Conservation (phyloP, 2,329 filamentous ascomycete genomes). For the Colletotrichum caudatum region DNA sequence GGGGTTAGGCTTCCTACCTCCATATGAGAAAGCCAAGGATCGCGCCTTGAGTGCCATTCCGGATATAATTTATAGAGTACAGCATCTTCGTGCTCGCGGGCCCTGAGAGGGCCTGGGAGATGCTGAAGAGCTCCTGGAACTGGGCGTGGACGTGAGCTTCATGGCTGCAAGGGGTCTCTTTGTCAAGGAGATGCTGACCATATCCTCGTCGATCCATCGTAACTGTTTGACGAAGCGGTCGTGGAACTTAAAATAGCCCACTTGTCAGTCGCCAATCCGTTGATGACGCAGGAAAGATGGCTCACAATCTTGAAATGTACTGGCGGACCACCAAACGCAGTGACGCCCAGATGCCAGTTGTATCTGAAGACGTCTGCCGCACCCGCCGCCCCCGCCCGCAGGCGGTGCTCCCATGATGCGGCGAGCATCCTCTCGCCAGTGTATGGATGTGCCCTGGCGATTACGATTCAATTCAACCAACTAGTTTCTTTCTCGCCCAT, state of each 20-base stretch:
- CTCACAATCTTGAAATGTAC: conserved; percentile 73
- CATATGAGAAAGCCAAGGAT: conserved; percentile 70
- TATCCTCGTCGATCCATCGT: conserved; percentile 74
- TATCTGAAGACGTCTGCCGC: conserved; percentile 19
- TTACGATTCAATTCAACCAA: background rate
- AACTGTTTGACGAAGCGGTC: conserved; percentile 69
- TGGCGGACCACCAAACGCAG: conserved; percentile 72
- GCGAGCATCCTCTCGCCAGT: conserved; percentile 3
- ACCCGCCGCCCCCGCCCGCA: conserved; percentile 4
- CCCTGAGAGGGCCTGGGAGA: conserved; percentile 73
- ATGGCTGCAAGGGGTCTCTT: background rate
- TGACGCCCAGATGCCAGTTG: conserved; percentile 71
- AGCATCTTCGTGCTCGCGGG: conserved; percentile 75
- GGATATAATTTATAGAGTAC: conserved; percentile 72
- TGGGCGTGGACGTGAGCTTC: conserved; percentile 50
- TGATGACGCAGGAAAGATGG: background rate
- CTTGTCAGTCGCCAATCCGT: conserved; percentile 18
- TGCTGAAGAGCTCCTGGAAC: conserved; percentile 76
- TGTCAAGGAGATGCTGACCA: conserved; percentile 53
- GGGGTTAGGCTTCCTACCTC: conserved; percentile 56
- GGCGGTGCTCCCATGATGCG: conserved; percentile 9
- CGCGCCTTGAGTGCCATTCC: conserved; percentile 67
- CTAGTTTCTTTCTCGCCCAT: background rate
- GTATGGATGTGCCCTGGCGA: background rate
- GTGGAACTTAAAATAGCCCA: conserved; percentile 58